These are phyloP conservation scores for Brachypodium distachyon DNA, from an alignment of 202 grass and related monocot species.

Conservation along the genomic window DNA sequence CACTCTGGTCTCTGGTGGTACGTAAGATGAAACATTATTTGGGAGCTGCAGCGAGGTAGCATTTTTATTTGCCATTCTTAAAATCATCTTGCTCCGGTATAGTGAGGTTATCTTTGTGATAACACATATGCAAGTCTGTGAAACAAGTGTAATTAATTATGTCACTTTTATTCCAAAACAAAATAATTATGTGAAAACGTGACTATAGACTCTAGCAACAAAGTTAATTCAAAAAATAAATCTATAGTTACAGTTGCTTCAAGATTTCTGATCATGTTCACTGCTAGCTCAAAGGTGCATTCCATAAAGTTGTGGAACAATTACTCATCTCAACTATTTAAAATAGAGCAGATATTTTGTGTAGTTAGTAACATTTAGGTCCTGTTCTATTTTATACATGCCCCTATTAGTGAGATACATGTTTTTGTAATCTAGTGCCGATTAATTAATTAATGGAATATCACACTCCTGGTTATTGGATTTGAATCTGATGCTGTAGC, in stretches of 20 bases:
- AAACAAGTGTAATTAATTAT: background rate
- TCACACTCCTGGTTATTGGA: slow-evolving; percentile 23
- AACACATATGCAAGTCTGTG: background rate
- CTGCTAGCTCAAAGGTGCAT: background rate
- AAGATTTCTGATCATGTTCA: background rate
- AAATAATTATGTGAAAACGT: background rate
- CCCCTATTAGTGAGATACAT: slow-evolving; percentile 6
- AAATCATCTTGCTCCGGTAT: background rate
- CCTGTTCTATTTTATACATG: background rate
- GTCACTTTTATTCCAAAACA: background rate
- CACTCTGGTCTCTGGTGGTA: background rate
- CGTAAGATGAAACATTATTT: background rate
- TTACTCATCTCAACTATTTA: background rate
- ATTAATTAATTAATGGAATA: slow-evolving; percentile 7
- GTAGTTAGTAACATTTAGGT: background rate
- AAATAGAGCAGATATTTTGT: background rate
- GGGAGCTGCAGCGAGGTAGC: background rate
- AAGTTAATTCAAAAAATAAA: background rate
- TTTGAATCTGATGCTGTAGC: slow-evolving; percentile 50
- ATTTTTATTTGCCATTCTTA: background rate
- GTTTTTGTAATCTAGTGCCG: background rate
- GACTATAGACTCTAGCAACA: background rate
- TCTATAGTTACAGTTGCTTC: background rate
- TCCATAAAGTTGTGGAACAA: background rate
- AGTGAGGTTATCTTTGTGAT: background rate